Base-by-base conservation (phyloP, 495 filamentous ascomycete genomes). In the Jackrogersella minutella region DNA sequence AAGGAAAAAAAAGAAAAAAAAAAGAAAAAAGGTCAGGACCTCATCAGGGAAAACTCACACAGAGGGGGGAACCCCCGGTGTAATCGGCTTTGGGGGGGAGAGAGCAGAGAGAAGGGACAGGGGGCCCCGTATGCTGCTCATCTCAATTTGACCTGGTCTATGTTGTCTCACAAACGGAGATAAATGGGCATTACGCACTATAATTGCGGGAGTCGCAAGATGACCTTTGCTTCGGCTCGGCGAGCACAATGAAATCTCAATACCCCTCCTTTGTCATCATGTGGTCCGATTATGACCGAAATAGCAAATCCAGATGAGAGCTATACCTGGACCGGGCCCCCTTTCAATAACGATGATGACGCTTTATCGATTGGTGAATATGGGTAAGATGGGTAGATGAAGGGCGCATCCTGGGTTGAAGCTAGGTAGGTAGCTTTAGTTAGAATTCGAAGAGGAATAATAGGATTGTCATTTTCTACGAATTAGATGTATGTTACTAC, bases 71-170 rank as follows among this genome's bases (percentile, higher is more conserved):
- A 8, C 33, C 54, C 62, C 69, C 56, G 17, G 43, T 30, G 26
- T 49, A 67, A 70, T 72, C 65, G 62, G 55, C 59, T 61, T 57
- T 57, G 50, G 66, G 41, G 66, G 56, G 16, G 61, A 34, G 56
- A 51, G 36, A n/a, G n/a, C n/a, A n/a, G n/a, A n/a, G n/a, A n/a
- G n/a, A 31, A 47, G 41, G 46, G 61, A 71, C 58, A 71, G 66
- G 72, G 63, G 56, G 47, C 72, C 70, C 68, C 60, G 70, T 62
- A 63, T 66, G 63, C 58, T 69, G 72, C 72, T 66, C 72, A 73
- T 74, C 72, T 74, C 67, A 73, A 74, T 74, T 74, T 73, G 72
- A 74, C 58, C 58, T 73, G 70, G 70, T 69, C 46, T 33, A 60
- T 63, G 64, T 62, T 67, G 72, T 73, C 72, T 73, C 66, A 73